Evolutionary conservation across 345 rosid genomes (phyloP).

Genomic region (Euphorbia pulcherrima): DNA sequence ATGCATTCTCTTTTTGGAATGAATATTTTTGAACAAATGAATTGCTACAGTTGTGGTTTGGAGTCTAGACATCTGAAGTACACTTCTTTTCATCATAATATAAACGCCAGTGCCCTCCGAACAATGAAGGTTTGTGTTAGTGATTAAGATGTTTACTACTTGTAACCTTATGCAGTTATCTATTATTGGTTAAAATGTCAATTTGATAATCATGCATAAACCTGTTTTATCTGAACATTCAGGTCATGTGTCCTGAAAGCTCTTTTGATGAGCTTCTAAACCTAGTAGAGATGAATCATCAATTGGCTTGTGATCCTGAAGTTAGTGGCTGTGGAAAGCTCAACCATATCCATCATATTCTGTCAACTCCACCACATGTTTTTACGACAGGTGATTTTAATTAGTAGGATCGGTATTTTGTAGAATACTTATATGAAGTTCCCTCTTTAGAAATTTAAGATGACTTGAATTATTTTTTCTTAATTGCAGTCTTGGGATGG

Average conservation of each 20-base stretch:
- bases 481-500: constrained; percentile 88
- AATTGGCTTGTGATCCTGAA: constrained; percentile 80
- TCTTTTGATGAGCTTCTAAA: constrained; percentile 73
- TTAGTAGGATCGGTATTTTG: constrained; percentile 4
- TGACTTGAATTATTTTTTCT: neutral
- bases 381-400: constrained; percentile 71
- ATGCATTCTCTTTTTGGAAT: constrained; percentile 91
- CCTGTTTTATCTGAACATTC: constrained; percentile 21
- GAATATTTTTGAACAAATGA: constrained; percentile 75
- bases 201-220: neutral
- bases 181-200: neutral
- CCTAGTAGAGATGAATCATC: constrained; percentile 87
- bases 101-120: constrained; percentile 88
- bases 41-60: constrained; percentile 72
- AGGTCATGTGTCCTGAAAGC: constrained; percentile 69
- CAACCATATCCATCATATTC: constrained; percentile 74
- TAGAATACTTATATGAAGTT: constrained; percentile 10
- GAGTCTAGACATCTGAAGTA: constrained; percentile 87
- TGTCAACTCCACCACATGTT: constrained; percentile 68
- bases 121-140: constrained; percentile 63
- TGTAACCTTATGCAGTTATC: neutral
- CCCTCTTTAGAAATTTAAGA: constrained; percentile 2
- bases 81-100: constrained; percentile 87
- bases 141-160: neutral
- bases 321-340: constrained; percentile 83